Conservation (phyloP, 164 flowering plant species). For the Magnolia officinalis region DNA sequence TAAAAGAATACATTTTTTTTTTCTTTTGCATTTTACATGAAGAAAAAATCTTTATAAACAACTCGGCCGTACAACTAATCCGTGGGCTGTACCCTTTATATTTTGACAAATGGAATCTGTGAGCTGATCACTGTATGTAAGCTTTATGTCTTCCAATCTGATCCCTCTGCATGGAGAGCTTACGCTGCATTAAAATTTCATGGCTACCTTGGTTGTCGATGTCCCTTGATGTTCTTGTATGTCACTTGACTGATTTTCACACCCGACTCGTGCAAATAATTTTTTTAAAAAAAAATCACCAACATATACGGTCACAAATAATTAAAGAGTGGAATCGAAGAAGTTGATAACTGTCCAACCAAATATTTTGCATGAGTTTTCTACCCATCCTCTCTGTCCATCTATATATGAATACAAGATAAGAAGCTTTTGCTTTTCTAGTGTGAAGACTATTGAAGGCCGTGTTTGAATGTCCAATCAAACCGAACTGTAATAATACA, state of each 20-base stretch:
- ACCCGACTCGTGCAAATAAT: constrained; percentile 15
- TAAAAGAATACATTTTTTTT: neutral
- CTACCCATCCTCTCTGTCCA: no score
- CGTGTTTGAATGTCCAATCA: no score
- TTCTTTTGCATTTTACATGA: neutral
- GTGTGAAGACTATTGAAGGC: no score
- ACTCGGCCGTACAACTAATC: constrained; percentile 15
- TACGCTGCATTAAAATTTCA: constrained; percentile 22
- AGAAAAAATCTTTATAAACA: constrained; percentile 4
- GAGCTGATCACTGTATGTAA: constrained; percentile 13
- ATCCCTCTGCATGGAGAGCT: constrained; percentile 20
- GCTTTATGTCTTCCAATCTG: constrained; percentile 15
- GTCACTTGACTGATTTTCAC: constrained; percentile 19
- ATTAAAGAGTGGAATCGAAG: no score
- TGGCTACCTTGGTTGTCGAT: constrained; percentile 18
- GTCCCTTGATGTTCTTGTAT: constrained; percentile 19
- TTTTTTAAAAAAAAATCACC: neutral
- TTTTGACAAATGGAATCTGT: constrained; percentile 15
- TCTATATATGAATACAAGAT: no score
- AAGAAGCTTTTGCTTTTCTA: no score
- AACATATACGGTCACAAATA: no score
- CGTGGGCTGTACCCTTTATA: constrained; percentile 11
- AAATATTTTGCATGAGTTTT: no score
- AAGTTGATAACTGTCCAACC: no score
- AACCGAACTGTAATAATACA: no score